Evolutionary conservation across 2,329 filamentous ascomycete genomes (phyloP), one percentile per base, ranked within the genome.

Genomic region (Claviceps quebecensis): DNA sequence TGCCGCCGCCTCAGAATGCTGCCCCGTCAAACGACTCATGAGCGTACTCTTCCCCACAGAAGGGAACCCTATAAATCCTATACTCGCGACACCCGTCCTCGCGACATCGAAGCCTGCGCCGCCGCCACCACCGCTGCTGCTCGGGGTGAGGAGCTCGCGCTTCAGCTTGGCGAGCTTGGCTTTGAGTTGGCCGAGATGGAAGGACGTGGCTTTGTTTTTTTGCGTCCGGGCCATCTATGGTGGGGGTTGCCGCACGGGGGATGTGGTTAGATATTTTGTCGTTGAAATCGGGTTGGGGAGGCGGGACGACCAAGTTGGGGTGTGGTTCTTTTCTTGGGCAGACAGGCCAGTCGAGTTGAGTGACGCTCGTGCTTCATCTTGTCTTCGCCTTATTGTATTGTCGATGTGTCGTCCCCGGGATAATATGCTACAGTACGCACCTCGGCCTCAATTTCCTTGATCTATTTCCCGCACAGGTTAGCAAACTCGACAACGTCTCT

Each of bases 41-140:
- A 98, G 76, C 48, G 93, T 98, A 78, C 88, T 95, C 73, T 98
- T 98, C 55, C 93, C 93, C 56, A 98, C 93, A 1, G 93, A 98
- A 1, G 93, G 93, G 64, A 98, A 98, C 36, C 93, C 93, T 65
- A 97, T 96, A 71, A 97, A 97, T 44, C 91, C 91, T 63, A 98
- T 83, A 75, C 87, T 95, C 58, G 93, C 93, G 57, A 97, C 93
- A 75, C 93, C 93, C 49, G 93, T 98, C 68, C 93, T 84, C 55
- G 93, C 93, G 57, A 98, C 93, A 73, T 98, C 93, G 75, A 98
- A 98, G 53, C 93, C 93, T 55, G 85, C 74, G 66, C 86, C 87
- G 56, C 82, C 89, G 52, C 86, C 90, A 52, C 91, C 86, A 48
- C 87, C 77, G 8, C 50, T 29, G 44, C 50, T 41, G 41, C 81